Evolutionary conservation across 495 filamentous ascomycete genomes (phyloP), one percentile per base, ranked within the genome.

Genomic region (Astrocystis sublimbata): DNA sequence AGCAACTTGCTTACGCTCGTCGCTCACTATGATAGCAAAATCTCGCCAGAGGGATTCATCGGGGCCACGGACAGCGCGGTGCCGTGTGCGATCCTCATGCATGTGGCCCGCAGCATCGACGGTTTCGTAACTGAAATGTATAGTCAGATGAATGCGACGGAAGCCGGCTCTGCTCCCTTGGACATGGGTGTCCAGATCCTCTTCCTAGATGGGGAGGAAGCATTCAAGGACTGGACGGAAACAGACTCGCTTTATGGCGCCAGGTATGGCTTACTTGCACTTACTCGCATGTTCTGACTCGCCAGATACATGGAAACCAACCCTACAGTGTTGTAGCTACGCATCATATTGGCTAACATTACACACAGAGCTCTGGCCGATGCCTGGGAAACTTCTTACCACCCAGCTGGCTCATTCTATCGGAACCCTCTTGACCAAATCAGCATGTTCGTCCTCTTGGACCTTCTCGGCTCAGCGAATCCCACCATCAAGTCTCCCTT

Each of bases 161-260:
- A 79, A 21, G 73, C 73, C 10, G 76, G 73, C 9, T 76, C 78
- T 51, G 75, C 90, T 12, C 87, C 88, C 24, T 88, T 89, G 65
- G 86, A 90, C 56, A 86, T 85, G 68, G 94, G 94, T 6, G 83
- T 98, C 31, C 94, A 98, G 79, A 86, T 98, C 41, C 64, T 98
- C 26, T 84, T 98, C 52, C 73, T 98, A 23, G 94, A 98, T 73
- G 94, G 94, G 3, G 94, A 98, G 77, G 94, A 98, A 75, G 92
- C 94, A 1, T 98, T 96, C 73, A 68, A 83, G 41, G 65, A 61
- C 1, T 98, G 94, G 94, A 88, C 87, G 12, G 81, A 80, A 46
- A 83, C 75, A 0, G 94, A 98, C 75, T 93, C 89, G 4, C 74
- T 96, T 6, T 98, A 98, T 67, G 94, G 94, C 2, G 84, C 94